Percentiles rank a stretch among this genome's conserved stretches.
Conservation (phyloP, 192 early-diverging fungal genomes). For the Dispira parvispora region DNA sequence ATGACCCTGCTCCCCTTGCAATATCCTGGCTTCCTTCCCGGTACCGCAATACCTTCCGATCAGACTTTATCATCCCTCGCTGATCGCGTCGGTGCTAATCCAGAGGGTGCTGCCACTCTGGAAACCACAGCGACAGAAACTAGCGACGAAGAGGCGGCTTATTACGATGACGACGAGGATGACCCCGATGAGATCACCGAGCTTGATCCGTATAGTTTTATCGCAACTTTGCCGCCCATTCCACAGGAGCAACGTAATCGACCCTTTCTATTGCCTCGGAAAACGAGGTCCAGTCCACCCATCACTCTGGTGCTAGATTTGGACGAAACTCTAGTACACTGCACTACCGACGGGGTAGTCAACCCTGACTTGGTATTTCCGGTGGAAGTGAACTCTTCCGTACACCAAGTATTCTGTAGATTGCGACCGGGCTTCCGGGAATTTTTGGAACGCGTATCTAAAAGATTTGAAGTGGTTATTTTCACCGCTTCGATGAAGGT, state of each 20-base stretch:
- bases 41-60: too few relatives aligned
- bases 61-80: too few relatives aligned
- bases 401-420: slow-evolving; percentile 47
- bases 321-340: slow-evolving; percentile 58
- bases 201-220: slow-evolving; percentile 29
- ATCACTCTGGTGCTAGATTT: slow-evolving; percentile 50
- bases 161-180: slow-evolving; percentile 24
- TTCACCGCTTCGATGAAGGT: slow-evolving; percentile 61
- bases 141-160: slow-evolving; percentile 20
- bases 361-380: slow-evolving; percentile 43
- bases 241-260: slow-evolving; percentile 32
- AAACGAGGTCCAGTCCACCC: slow-evolving; percentile 36
- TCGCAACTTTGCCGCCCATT: slow-evolving; percentile 39
- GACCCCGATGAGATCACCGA: background rate
- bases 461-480: slow-evolving; percentile 49
- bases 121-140: slow-evolving; percentile 19
- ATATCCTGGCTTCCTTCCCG: too few relatives aligned
- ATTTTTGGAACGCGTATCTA: slow-evolving; percentile 37
- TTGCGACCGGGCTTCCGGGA: slow-evolving; percentile 42
- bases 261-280: slow-evolving; percentile 37
- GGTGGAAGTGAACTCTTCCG: slow-evolving; percentile 43
- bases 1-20: too few relatives aligned
- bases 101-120: too few relatives aligned
- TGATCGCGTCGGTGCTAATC: too few relatives aligned
- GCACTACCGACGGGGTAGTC: slow-evolving; percentile 32